phyloP scores from a whole-genome alignment of 2,329 filamentous ascomycete species.

The Trichocomaceae sp. region DNA sequence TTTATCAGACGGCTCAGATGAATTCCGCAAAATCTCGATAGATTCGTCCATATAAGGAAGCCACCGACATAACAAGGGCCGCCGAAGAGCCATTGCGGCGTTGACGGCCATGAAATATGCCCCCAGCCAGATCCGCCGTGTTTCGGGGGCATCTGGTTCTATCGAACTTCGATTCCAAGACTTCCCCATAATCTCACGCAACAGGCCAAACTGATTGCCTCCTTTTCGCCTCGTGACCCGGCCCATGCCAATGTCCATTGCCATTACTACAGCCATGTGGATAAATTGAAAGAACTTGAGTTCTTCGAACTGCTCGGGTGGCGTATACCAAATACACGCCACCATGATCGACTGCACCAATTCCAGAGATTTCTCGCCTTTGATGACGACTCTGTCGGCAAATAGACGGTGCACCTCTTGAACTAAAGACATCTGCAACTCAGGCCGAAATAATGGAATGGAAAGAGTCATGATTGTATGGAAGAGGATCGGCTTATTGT shows the following conservation, averaged over 20 bases:
- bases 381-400: conserved; percentile 66
- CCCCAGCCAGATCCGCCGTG: conserved; percentile 53
- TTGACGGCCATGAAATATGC: conserved; percentile 58
- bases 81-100: conserved; percentile 52
- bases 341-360: conserved; percentile 73
- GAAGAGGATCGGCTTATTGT: conserved; percentile 54
- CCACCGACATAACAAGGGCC: conserved; percentile 55
- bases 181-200: conserved; percentile 31
- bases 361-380: conserved; percentile 75
- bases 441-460: conserved; percentile 46
- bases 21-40: conserved; percentile 50
- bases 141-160: conserved; percentile 51
- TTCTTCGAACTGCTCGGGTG: conserved; percentile 75
- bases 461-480: conserved; percentile 52
- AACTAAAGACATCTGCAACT: conserved; percentile 56
- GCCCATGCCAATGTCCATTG: conserved; percentile 73
- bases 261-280: conserved; percentile 74
- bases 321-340: conserved; percentile 75
- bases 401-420: conserved; percentile 65
- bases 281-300: conserved; percentile 85
- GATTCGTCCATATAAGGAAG: conserved; percentile 59
- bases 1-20: conserved; percentile 53
- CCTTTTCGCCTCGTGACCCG: conserved; percentile 41
- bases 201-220: conserved; percentile 26
- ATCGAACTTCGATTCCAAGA: conserved; percentile 26